Base-by-base conservation (phyloP, 148 eudicot species). In the Persicaria tinctoria region DNA sequence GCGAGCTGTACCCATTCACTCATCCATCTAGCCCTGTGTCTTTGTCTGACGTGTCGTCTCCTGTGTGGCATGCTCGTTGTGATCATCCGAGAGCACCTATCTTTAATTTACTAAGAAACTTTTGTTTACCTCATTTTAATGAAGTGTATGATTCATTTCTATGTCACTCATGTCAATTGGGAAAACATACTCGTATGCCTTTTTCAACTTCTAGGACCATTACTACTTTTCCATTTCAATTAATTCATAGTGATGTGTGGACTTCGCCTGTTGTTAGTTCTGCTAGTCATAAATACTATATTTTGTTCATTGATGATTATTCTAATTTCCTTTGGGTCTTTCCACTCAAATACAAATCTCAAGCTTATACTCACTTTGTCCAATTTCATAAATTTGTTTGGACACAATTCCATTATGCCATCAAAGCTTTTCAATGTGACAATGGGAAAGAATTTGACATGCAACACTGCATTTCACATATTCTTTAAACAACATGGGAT, bases 391-490 rank as follows among this genome's bases (percentile, higher is more conserved):
- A 11, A 10, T 51, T 38, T 46, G 46, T 79, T 44, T 14, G 20
- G 18, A 74, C 78, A 0, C 75, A 79, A 74, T 79, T 79, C 18
- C 54, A 54, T 44, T 44, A 68, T 46, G 11, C 55, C 16, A 79
- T 79, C 0, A 68, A 79, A 57, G 0, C 32, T 12, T 75, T 79
- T 55, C 74, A 79, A 57, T 79, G 80, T 78, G 77, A 78, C 27
- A 78, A 23, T 23, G 10, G 11, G 80, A 14, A 10, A 2, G 54
- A 10, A 51, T 51, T 51, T 51, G 3, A 51, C 2, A 51, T 9
- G 44, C 17, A 23, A 23, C 27, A 23, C 27, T 16, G 41, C 14
- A 2, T 56, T 79, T 47, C 6, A 79, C 8, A 0, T 1, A 0
- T 78, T 78, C 27, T 73, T 23, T 48, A 46, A 78, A 8, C 46